Evolutionary conservation across 2,329 filamentous ascomycete genomes (phyloP).

Genomic region (Penicillium sp.): DNA sequence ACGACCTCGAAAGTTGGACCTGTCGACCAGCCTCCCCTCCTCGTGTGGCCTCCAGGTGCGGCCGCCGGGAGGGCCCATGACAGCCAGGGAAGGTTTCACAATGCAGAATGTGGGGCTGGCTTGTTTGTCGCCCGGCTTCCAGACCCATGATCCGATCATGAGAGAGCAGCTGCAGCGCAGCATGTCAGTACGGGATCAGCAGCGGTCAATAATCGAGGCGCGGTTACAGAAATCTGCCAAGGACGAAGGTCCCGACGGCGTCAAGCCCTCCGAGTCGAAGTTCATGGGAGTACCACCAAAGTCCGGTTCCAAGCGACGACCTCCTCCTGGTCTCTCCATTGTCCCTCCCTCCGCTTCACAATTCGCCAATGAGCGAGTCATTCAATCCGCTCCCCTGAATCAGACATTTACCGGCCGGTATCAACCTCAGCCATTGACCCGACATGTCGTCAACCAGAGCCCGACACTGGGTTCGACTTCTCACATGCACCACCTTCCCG

Average conservation of each 20-base stretch:
- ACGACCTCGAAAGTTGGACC: constrained; percentile 49
- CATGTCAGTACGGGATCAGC: constrained; percentile 88
- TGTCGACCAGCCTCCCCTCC: constrained; percentile 47
- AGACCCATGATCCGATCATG: constrained; percentile 95
- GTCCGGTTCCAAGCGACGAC: constrained; percentile 55
- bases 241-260: constrained; percentile 65
- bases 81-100: constrained; percentile 73
- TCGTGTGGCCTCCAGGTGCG: constrained; percentile 61
- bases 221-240: constrained; percentile 86
- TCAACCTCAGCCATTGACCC: constrained; percentile 72
- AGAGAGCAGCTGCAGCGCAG: constrained; percentile 93
- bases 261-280: constrained; percentile 56
- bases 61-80: constrained; percentile 68
- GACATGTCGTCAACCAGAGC: constrained; percentile 78
- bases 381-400: constrained; percentile 92
- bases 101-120: constrained; percentile 94
- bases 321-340: constrained; percentile 87
- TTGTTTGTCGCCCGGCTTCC: constrained; percentile 92
- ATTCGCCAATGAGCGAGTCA: constrained; percentile 91
- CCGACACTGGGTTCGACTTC: constrained; percentile 81
- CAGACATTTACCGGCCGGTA: constrained; percentile 94
- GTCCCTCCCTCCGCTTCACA: constrained; percentile 90
- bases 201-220: constrained; percentile 91
- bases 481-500: constrained; percentile 87
- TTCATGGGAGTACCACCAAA: constrained; percentile 40